Conservation (phyloP, 2,329 filamentous ascomycete genomes). For the Monosporascus sp. region DNA sequence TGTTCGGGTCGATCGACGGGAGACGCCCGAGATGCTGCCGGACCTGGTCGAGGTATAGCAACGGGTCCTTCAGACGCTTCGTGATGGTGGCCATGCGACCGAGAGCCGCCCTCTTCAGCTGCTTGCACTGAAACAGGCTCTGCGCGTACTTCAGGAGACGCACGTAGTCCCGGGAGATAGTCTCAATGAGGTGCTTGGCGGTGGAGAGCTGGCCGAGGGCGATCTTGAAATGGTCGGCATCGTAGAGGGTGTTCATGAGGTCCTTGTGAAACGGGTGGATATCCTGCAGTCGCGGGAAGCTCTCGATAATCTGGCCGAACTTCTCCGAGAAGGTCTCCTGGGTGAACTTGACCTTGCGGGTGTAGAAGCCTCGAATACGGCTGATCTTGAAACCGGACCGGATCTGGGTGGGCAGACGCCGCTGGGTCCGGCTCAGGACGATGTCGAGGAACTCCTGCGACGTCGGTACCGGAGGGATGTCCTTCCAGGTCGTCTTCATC, state of each 20-base stretch:
- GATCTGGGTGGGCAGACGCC: conserved; percentile 91
- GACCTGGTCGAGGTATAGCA: conserved; percentile 93
- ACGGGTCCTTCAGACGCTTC: conserved; percentile 88
- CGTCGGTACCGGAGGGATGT: conserved; percentile 83
- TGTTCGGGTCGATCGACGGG: conserved; percentile 97
- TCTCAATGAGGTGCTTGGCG: conserved; percentile 94
- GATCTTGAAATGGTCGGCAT: conserved; percentile 96
- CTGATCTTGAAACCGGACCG: conserved; percentile 93
- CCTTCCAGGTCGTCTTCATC: conserved; percentile 64
- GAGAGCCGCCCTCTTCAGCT: conserved; percentile 91
- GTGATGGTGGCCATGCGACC: conserved; percentile 98
- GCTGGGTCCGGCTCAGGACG: conserved; percentile 87
- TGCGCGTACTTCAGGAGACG: conserved; percentile 94
- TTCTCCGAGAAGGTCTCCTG: conserved; percentile 96
- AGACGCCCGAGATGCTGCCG: conserved; percentile 96
- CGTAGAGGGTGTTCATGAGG: conserved; percentile 95
- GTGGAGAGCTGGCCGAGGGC: conserved; percentile 94
- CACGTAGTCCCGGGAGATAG: conserved; percentile 92
- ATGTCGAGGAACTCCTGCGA: conserved; percentile 97
- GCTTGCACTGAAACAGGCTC: conserved; percentile 97
- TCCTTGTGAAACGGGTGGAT: conserved; percentile 90
- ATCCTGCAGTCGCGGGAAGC: conserved; percentile 87
- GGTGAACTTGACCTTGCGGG: conserved; percentile 96
- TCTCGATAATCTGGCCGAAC: conserved; percentile 82
- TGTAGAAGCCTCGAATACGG: conserved; percentile 90